phyloP scores from a whole-genome alignment of 192 early-diverging fungal genomes.

The Podila verticillata region DNA sequence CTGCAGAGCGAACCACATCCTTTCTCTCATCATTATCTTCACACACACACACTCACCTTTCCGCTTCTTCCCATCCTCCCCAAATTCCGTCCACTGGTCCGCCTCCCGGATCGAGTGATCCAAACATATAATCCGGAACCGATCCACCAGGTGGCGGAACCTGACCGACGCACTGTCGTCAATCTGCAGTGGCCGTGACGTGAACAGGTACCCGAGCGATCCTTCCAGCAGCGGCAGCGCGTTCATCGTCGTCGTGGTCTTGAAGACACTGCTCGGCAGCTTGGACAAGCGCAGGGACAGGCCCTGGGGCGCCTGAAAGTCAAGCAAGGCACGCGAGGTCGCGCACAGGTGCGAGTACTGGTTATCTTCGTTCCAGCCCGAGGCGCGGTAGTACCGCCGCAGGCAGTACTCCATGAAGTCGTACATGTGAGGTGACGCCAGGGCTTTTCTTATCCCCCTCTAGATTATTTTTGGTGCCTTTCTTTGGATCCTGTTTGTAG shows the following conservation, averaged over 20 bases:
- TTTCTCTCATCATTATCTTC: neutral
- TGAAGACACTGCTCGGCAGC: slow-evolving; percentile 78
- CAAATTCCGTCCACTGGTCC: slow-evolving; percentile 43
- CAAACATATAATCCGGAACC: slow-evolving; percentile 56
- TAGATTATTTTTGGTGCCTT: neutral
- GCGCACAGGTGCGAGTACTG: slow-evolving; percentile 86
- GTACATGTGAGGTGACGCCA: slow-evolving; percentile 63
- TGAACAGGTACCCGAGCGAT: slow-evolving; percentile 83
- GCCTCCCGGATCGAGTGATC: slow-evolving; percentile 47
- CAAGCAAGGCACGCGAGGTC: slow-evolving; percentile 76
- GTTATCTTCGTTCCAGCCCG: slow-evolving; percentile 82
- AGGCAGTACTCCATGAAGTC: slow-evolving; percentile 87
- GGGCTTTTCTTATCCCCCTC: neutral
- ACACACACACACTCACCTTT: slow-evolving; percentile 20
- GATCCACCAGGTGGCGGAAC: slow-evolving; percentile 61
- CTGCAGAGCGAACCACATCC: neutral
- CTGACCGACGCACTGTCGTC: slow-evolving; percentile 62
- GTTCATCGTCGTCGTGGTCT: slow-evolving; percentile 78
- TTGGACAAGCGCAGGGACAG: slow-evolving; percentile 80
- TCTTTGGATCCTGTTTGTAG: neutral
- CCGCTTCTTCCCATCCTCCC: slow-evolving; percentile 32
- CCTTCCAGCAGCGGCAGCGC: slow-evolving; percentile 65
- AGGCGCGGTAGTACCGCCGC: slow-evolving; percentile 79
- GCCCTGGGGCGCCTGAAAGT: slow-evolving; percentile 83
- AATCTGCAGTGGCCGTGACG: slow-evolving; percentile 74